These are phyloP conservation scores for Digitaria exilis DNA, from an alignment of 202 grass and related monocot species.

Conservation along the genomic window DNA sequence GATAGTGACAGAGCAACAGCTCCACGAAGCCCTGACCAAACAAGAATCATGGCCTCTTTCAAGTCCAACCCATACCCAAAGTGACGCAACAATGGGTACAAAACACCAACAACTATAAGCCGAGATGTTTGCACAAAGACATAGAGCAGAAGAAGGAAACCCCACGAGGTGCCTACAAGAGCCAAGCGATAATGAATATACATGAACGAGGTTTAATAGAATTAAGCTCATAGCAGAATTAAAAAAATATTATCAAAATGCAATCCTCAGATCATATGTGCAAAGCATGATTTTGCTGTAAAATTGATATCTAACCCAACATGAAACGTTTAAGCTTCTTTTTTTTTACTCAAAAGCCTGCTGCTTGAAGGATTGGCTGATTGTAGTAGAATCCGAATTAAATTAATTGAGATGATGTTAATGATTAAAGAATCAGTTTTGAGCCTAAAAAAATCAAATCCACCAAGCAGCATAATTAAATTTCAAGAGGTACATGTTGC, in stretches of 20 bases:
- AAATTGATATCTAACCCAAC: constrained; percentile 9
- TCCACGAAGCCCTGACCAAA: constrained; percentile 87
- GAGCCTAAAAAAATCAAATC: background rate
- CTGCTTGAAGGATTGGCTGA: background rate
- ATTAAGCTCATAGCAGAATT: constrained; percentile 15
- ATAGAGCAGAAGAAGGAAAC: constrained; percentile 86
- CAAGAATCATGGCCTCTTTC: constrained; percentile 83
- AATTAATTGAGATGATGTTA: background rate
- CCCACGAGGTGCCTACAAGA: constrained; percentile 82
- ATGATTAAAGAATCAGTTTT: background rate
- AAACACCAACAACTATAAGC: constrained; percentile 63
- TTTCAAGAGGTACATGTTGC: constrained; percentile 20
- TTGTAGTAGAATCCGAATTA: background rate
- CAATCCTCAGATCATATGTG: background rate
- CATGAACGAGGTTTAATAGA: background rate
- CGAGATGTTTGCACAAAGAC: constrained; percentile 78
- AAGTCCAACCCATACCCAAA: constrained; percentile 87
- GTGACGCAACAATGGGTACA: constrained; percentile 76
- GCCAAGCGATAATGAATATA: constrained; percentile 23
- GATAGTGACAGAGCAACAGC: constrained; percentile 83
- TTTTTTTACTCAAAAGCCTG: background rate
- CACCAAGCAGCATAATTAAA: background rate
- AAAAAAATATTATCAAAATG: background rate
- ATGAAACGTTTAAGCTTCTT: background rate
- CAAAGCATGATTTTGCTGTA: constrained; percentile 18